Base-by-base conservation (phyloP, 1,284 basidiomycete species). In the Cryptococcus sp. region DNA sequence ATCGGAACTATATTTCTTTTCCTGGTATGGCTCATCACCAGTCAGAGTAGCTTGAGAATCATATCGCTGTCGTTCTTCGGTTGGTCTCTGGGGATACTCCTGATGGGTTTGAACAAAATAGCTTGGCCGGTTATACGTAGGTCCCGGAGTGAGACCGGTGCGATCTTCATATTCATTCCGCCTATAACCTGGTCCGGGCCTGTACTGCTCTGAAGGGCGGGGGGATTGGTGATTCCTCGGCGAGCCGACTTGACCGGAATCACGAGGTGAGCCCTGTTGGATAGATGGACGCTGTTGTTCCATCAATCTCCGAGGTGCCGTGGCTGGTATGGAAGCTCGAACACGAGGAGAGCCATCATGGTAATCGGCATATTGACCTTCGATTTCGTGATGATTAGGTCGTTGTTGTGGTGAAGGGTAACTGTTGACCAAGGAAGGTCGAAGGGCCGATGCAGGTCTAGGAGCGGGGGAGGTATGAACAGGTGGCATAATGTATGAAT, bases 241-340 rank as follows among this genome's bases (percentile, higher is more conserved):
- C 19, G 40, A 44, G 21, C 34, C 47, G 2, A 45, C 19, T 4
- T 36, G 42, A 2, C 46, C 46, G 14, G 52, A 53, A 2, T 41
- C 41, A 31, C n/a, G n/a, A 13, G 43, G 46, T 13, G 52, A 46
- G 3, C 25, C 52, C 36, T n/a, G 14, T 16, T 39, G 14, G 7
- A 19, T 19, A 13, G 59, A 60, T 19, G 32, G 47, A 21, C 55
- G 44, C 18, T 60, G 59, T 41, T 57, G 55, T 16, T 60, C 55
- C 7, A 53, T 18, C 23, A 52, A 22, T 34, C 55, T 47, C 19
- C 53, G 46, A 23, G 55, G 55, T 2, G 55, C 50, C 2, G 59
- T 49, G 13, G 45, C 31, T 28, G 49, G 39, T 19, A 32, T 46
- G 1, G 55, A 53, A 11, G 49, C 55, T 19, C 52, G 51, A 13